A percentile compares a stretch with the other conserved stretches of the same genome.
phyloP scores from a whole-genome alignment of 306 rosid species.

The Vigna angularis region DNA sequence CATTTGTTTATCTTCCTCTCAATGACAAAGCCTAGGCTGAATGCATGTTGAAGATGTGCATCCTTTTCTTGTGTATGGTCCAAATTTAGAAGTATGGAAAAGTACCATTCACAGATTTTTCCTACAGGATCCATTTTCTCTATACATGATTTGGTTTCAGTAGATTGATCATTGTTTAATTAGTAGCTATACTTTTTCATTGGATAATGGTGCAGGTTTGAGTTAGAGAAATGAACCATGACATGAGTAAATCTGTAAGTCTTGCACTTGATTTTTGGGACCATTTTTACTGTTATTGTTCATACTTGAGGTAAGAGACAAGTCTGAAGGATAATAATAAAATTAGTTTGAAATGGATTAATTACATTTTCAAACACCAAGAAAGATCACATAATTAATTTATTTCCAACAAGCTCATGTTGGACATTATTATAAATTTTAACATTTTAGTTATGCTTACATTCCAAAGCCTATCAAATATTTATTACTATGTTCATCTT shows the following conservation, averaged over 20 bases:
- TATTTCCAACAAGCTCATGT: no score
- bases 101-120: conserved; percentile 37
- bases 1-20: conserved; percentile 14
- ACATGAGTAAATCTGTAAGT: not conserved
- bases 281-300: not conserved
- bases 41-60: conserved; percentile 7
- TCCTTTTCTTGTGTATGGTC: conserved; percentile 40
- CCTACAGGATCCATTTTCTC: conserved; percentile 26
- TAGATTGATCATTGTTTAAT: not conserved
- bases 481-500: not conserved
- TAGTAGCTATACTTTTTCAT: not conserved
- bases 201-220: conserved; percentile 3
- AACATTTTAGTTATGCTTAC: no score
- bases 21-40: conserved; percentile 30
- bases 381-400: not conserved
- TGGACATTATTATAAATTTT: no score
- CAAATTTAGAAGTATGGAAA: conserved; percentile 41
- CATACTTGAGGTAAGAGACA: not conserved
- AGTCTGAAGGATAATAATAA: not conserved
- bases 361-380: not conserved
- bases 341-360: not conserved
- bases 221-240: not conserved
- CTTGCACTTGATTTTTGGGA: not conserved
- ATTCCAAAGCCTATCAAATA: no score
- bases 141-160: conserved; percentile 21